Evolutionary conservation across 805 yeast genomes (phyloP), one percentile per base, ranked within the genome.

Genomic region (Wickerhamiella kurtzmanii): DNA sequence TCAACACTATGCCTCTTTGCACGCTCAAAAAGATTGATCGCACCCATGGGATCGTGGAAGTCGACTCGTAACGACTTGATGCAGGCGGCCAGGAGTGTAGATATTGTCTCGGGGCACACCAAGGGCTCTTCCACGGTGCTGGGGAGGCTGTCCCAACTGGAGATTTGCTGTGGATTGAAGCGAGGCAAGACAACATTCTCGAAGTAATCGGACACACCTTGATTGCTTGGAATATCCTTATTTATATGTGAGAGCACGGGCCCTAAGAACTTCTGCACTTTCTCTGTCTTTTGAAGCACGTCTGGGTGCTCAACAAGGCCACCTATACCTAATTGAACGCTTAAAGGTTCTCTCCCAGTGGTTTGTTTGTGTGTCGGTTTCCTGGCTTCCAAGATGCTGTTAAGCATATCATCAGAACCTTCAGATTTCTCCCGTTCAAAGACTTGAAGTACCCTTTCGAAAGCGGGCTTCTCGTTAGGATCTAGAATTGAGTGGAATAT

Each of bases 1-100:
- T 62, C 70, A 44, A 63, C 52, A 42, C 65, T 57, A 50, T 52
- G 58, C 44, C 55, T 58, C 60, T 60, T 64, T 25, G 61, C 56
- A 28, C 50, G 44, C 44, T 67, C 66, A 53, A 69, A 68, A 32
- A 70, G 47, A 2, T 66, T 48, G 5, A 68, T 43, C 1, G 72
- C 70, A 3, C 54, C 58, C n/a, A 57, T 45, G 2, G 65, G 62
- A 21, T 63, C 61, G 9, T 49, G 47, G 46, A 61, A 62, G 9
- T 51, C 50, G 4, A 44, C 17, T 4, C 48, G 32, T 37, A 64
- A 53, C 9, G 45, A 36, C 19, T 20, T 2, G 22, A 54, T 47
- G 44, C 54, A 53, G 22, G 42, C 28, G 32, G 35, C 50, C 25
- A 53, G 44, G 15, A 53, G 13, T 5, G 19, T 22, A 8, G 54